Evolutionary conservation across 2,329 filamentous ascomycete genomes (phyloP), one percentile per base, ranked within the genome.

Genomic region (Gnomoniopsis sp.): DNA sequence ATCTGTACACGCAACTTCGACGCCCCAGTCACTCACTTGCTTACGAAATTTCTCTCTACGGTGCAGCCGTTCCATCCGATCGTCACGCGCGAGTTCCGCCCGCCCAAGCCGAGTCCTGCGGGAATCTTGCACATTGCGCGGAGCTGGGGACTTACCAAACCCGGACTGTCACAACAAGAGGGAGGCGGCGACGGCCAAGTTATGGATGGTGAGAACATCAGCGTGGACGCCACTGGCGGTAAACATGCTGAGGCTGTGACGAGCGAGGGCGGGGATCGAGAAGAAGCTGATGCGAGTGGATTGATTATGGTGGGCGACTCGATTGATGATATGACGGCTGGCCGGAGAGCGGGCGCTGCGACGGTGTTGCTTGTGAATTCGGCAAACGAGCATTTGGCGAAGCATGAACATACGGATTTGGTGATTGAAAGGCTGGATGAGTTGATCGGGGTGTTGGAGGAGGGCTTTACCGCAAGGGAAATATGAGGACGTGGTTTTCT

Each of bases 1-100:
- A 92, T 98, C 63, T 97, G 93, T 75, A 98, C 95, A 2, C 84
- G 95, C 69, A 98, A 99, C 77, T 98, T 97, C 69, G 90, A 93
- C 67, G 77, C 83, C 8, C 91, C 91, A 6, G 90, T 95, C 1
- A 75, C 80, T 49, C 88, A 93, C 71, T 80, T 96, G 3, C 80
- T 97, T 3, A 75, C 76, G 53, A 95, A 87, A 51, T 95, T 95
- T 71, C 79, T 97, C 10, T 78, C 83, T 1, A 79, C 76, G 2
- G 57, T 62, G 17, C 83, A 86, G 59, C 74, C 80, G 44, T 96
- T 97, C 71, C 71, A 81, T 21, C 93, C 93, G 6, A 86, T 97
- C 65, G 80, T 97, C 43, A 97, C 93, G 8, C 82, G 93, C 12
- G 91, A 92, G 58, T 95, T 92, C 74, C 80, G 78, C 48, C 92